Evolutionary conservation across 2,329 filamentous ascomycete species (phyloP).

Genomic region (Alternaria sp.): DNA sequence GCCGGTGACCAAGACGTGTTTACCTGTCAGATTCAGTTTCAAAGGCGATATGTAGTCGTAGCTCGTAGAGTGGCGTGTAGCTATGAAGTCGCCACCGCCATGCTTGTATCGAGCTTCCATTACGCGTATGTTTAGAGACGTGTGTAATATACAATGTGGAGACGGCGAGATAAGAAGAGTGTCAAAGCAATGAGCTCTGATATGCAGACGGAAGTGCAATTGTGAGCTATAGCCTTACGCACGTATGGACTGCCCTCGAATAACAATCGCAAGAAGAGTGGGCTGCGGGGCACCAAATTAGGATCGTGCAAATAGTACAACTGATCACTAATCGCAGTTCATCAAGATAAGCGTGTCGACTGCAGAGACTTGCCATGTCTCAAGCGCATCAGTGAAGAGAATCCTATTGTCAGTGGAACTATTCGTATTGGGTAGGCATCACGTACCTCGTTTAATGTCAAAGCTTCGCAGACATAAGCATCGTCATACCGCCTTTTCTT

Average conservation of each 20-base stretch:
- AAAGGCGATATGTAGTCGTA: slow-evolving; percentile 22
- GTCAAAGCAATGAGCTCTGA: neutral
- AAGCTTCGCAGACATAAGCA: neutral
- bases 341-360: neutral
- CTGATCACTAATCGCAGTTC: neutral
- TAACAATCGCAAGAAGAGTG: neutral
- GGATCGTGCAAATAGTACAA: neutral
- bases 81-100: slow-evolving; percentile 9
- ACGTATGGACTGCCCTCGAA: neutral
- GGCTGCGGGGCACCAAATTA: neutral
- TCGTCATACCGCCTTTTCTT: neutral
- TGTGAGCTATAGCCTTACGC: neutral
- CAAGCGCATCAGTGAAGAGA: neutral
- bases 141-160: neutral
- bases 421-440: neutral
- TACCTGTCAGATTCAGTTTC: slow-evolving; percentile 14
- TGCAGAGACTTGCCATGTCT: neutral
- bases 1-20: slow-evolving; percentile 18
- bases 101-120: neutral
- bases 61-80: slow-evolving; percentile 15
- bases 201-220: neutral
- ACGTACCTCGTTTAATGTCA: neutral
- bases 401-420: neutral
- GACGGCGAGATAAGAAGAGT: neutral
- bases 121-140: neutral